Conservation (phyloP, 1,139 yeast genomes). For the Kurtzmaniella quercitrusa region DNA sequence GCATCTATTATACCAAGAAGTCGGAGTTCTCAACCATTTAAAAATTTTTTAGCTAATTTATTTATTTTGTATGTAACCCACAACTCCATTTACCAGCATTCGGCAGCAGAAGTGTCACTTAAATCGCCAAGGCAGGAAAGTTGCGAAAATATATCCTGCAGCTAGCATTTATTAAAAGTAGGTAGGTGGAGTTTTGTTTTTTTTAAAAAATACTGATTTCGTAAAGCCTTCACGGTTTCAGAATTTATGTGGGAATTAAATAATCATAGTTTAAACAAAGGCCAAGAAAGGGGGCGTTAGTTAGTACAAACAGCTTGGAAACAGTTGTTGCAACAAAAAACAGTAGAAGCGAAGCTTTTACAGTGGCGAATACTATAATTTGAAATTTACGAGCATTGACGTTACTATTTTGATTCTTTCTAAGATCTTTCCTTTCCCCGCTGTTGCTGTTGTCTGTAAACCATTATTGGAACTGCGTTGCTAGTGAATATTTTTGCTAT, state of each 20-base stretch:
- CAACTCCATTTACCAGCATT: background rate
- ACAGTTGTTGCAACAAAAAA: background rate
- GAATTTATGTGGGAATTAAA: background rate
- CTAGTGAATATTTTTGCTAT: slow-evolving; percentile 54
- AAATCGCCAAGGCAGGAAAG: background rate
- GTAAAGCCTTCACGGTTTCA: background rate
- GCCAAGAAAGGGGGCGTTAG: background rate
- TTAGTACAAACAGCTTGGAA: background rate
- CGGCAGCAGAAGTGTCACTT: background rate
- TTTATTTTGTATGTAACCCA: background rate
- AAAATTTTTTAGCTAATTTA: background rate
- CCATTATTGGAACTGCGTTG: slow-evolving; percentile 53
- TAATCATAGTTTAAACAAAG: too few species aligned
- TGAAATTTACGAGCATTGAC: background rate
- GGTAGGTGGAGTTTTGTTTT: too few species aligned
- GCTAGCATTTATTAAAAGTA: too few species aligned
- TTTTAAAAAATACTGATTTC: too few species aligned
- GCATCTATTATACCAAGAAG: background rate
- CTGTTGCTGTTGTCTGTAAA: slow-evolving; percentile 28
- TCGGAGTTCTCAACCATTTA: background rate
- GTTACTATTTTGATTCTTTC: background rate
- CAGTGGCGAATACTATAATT: background rate
- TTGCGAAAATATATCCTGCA: too few species aligned
- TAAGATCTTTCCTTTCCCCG: background rate
- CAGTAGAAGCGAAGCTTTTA: too few species aligned